Evolutionary conservation across 73 alveolate genomes (phyloP), one percentile per base, ranked within the genome.

Genomic region (Paramecium biaurelia): DNA sequence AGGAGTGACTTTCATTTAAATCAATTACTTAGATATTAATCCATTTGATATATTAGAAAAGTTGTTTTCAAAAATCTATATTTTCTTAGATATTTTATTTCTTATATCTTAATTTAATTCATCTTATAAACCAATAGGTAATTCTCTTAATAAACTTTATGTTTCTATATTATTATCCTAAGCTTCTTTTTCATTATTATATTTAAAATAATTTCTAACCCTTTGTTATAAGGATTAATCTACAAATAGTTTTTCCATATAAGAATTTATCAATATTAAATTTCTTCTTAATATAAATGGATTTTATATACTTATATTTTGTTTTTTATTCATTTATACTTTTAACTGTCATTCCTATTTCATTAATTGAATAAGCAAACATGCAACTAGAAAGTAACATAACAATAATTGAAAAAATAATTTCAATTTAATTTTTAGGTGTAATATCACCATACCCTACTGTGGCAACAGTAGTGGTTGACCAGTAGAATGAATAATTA

Each of bases 331-430:
- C 84, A 74, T 74, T 32, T 15, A 35, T 30, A 32, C 41, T 35
- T 74, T 35, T 32, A 15, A 20, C 63, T 11, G 72, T 67, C 12
- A 86, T 59, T 38, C 93, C 93, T 18, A 86, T 86, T 23, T 38
- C 70, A 67, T 63, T 86, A 9, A 86, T 35, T 2, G 93, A 47
- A 32, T 59, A 86, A 35, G 93, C 93, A 35, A 86, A 86, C n/a
- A 86, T 11, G 57, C 93, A 70, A 35, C 88, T 63, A 0, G 88
- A 59, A 4, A 86, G 47, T 5, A 86, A 37, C 93, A 86, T 86
- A n/a, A 86, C 47, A 58, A 86, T 63, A n/a, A 23, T 38, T 28
- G 93, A 37, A 20, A 34, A 41, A 5, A 86, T 28, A 11, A 63
- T 38, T 63, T 86, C 93, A 5, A 23, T 7, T 34, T 57, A 18